These are phyloP conservation scores for Lodderomyces pseudojiufengensis DNA, from an alignment of 1,139 yeast species.

Conservation along the genomic window DNA sequence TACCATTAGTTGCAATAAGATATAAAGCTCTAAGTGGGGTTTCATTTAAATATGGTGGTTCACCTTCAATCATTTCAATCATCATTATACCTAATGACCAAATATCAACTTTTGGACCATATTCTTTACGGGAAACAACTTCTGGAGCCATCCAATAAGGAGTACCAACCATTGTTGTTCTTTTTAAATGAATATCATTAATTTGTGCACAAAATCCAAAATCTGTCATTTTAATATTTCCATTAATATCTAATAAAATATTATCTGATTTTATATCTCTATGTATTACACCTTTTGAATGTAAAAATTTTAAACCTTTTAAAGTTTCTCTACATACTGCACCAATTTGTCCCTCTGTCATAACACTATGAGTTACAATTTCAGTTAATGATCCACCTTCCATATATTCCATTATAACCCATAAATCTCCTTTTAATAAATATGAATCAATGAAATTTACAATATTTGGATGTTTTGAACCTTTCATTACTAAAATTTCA, in stretches of 20 bases:
- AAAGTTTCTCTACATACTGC: conserved; percentile 92
- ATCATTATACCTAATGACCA: conserved; percentile 99
- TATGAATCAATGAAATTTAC: conserved; percentile 90
- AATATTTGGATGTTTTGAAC: conserved; percentile 83
- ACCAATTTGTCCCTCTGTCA: conserved; percentile 97
- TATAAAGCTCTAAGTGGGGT: conserved; percentile 90
- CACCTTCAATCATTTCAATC: conserved; percentile 98
- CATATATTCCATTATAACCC: conserved; percentile 99
- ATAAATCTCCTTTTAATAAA: conserved; percentile 67
- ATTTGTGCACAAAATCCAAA: conserved; percentile 96
- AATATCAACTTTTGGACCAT: conserved; percentile 95
- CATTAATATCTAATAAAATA: conserved; percentile 73
- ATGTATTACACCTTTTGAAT: conserved; percentile 91
- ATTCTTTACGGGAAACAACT: conserved; percentile 88
- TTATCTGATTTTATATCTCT: conserved; percentile 96
- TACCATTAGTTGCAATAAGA: conserved; percentile 92
- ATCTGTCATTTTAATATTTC: conserved; percentile 87
- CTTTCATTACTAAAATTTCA: conserved; percentile 93
- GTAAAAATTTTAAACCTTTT: conserved; percentile 80
- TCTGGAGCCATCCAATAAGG: conserved; percentile 99
- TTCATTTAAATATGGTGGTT: conserved; percentile 95
- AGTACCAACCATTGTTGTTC: conserved; percentile 99
- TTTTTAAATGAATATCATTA: conserved; percentile 75
- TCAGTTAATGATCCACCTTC: conserved; percentile 97
- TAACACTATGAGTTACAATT: conserved; percentile 89